Percentiles rank a stretch among this genome's conserved stretches.
phyloP scores from a whole-genome alignment of 2,329 filamentous ascomycete genomes.

The Raffaelea albimanens region DNA sequence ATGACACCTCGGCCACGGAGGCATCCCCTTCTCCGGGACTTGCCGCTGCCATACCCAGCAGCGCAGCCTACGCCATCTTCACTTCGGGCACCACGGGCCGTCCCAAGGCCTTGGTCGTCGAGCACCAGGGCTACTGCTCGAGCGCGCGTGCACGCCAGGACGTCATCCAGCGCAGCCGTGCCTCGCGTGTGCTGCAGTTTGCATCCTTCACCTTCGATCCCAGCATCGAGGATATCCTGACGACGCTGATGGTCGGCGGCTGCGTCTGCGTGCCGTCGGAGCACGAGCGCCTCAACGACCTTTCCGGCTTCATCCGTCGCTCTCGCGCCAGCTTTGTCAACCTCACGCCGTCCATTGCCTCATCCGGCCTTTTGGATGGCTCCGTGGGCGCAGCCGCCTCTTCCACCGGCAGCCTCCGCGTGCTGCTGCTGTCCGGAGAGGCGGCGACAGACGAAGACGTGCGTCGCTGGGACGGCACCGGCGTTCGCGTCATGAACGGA shows the following conservation, averaged over 20 bases:
- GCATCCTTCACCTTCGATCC: conserved; percentile 49
- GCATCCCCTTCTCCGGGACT: no score
- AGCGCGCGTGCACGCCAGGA: not conserved
- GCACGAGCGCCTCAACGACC: conserved; percentile 24
- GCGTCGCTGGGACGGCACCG: conserved; percentile 8
- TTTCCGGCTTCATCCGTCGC: conserved; percentile 6
- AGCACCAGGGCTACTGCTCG: not conserved
- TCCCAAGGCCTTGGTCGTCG: not conserved
- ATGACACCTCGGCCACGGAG: no score
- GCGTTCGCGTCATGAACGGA: conserved; percentile 13
- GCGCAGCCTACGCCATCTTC: conserved; percentile 27
- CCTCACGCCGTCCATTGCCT: conserved; percentile 14
- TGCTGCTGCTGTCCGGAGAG: conserved; percentile 40
- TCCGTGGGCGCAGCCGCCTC: conserved; percentile 15
- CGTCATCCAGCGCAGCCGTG: not conserved
- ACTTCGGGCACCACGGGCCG: conserved; percentile 24
- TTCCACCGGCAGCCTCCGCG: conserved; percentile 33
- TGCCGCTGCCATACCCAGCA: not conserved
- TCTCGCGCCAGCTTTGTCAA: conserved; percentile 8
- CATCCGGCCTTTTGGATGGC: no score
- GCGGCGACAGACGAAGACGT: conserved; percentile 31
- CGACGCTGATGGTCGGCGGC: conserved; percentile 24
- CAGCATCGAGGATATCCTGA: conserved; percentile 16
- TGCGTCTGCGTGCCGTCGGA: conserved; percentile 29
- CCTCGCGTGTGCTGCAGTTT: conserved; percentile 43